Evolutionary conservation across 1,284 basidiomycete genomes (phyloP).

Genomic region (Lentinus polychrous): DNA sequence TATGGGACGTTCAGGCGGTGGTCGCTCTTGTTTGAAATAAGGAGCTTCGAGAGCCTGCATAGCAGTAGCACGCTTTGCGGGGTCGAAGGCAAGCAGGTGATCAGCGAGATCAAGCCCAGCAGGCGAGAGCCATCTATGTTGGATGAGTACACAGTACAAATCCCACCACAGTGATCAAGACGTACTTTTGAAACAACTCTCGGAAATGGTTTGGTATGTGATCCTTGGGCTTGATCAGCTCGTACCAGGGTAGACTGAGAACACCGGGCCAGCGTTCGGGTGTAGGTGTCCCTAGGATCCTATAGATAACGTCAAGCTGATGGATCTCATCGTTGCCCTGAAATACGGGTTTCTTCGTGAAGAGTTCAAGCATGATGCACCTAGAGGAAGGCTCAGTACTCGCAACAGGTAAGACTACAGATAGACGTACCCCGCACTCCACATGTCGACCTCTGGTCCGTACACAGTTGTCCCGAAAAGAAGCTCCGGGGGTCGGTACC

Average conservation of each 20-base stretch:
- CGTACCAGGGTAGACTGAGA: conserved; percentile 91
- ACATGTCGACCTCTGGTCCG: conserved; percentile 99
- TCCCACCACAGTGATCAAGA: conserved; percentile 6
- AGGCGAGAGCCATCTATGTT: conserved; percentile 69
- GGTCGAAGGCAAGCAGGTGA: conserved; percentile 79
- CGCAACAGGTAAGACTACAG: conserved; percentile 1
- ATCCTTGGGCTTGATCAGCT: conserved; percentile 89
- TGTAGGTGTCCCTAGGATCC: conserved; percentile 84
- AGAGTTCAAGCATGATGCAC: conserved; percentile 98
- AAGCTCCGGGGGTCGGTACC: conserved; percentile 97
- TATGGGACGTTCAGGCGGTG: conserved; percentile 65
- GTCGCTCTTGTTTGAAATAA: conserved; percentile 82
- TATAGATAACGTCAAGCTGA: conserved; percentile 91
- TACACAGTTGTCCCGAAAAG: conserved; percentile 95
- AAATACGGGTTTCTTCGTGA: conserved; percentile 90
- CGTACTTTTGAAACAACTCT: conserved; percentile 74
- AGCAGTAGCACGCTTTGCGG: conserved; percentile 72
- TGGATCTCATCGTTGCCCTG: conserved; percentile 97
- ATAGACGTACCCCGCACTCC: conserved; percentile 87
- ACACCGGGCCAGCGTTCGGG: conserved; percentile 81
- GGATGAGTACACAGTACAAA: conserved; percentile 1
- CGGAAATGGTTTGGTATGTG: conserved; percentile 67
- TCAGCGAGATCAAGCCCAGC: conserved; percentile 84
- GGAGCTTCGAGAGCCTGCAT: conserved; percentile 71
- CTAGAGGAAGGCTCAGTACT: conserved; percentile 32